These are phyloP conservation scores for Avicennia marina DNA, from an alignment of 257 asterid species.

Conservation along the genomic window DNA sequence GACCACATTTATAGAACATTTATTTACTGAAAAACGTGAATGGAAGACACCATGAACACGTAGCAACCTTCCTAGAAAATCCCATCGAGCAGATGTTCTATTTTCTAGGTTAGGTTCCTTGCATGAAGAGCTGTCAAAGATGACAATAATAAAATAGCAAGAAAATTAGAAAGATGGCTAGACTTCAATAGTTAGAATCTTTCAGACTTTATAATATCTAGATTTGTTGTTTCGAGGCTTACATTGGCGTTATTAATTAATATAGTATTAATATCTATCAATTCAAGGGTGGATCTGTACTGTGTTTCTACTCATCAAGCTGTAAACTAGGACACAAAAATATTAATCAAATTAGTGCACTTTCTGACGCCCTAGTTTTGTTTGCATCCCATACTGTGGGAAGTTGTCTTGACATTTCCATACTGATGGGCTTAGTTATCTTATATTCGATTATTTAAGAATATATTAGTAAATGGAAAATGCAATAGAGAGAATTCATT, in stretches of 20 bases:
- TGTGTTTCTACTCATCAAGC: constrained; percentile 15
- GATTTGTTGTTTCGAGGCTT: background rate
- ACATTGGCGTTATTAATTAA: background rate
- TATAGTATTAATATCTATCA: constrained; percentile 5
- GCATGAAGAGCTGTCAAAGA: constrained; percentile 5
- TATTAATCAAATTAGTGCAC: background rate
- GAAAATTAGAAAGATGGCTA: no score
- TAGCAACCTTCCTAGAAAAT: constrained; percentile 16
- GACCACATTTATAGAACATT: no score
- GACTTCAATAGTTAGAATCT: constrained; percentile 14
- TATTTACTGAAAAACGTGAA: no score
- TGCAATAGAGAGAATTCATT: no score
- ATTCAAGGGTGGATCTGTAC: constrained; percentile 6
- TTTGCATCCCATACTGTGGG: background rate
- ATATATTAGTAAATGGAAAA: no score
- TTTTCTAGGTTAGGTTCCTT: background rate
- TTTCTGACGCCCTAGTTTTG: constrained; percentile 9
- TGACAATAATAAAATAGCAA: background rate
- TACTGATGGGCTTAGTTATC: background rate
- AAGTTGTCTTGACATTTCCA: constrained; percentile 9
- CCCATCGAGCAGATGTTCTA: constrained; percentile 9
- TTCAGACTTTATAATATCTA: background rate
- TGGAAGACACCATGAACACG: no score
- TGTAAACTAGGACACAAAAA: background rate
- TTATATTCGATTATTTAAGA: no score